Evolutionary conservation across 2,329 filamentous ascomycete genomes (phyloP).

Genomic region (Blumeriella jaapii): DNA sequence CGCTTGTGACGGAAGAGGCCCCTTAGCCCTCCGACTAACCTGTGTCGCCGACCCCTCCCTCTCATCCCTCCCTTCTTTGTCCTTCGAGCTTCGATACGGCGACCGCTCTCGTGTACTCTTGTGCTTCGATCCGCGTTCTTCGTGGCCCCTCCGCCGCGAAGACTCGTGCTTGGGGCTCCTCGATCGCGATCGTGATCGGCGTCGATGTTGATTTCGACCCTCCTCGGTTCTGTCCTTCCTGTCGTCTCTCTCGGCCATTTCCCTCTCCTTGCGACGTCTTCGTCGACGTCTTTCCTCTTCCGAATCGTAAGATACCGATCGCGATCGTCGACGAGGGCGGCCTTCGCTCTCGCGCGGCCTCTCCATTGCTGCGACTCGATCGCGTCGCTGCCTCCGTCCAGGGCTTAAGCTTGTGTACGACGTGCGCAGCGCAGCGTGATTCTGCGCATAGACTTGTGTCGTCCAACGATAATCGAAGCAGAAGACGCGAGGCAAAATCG

Average conservation of each 20-base stretch:
- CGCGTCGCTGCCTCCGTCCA: background rate
- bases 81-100: conserved; percentile 14
- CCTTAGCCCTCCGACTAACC: conserved; percentile 25
- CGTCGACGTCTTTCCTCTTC: conserved; percentile 22
- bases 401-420: too few relatives aligned
- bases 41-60: conserved; percentile 17
- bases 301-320: conserved; percentile 21
- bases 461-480: too few relatives aligned
- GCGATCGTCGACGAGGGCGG: conserved; percentile 14
- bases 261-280: conserved; percentile 18
- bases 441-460: too few relatives aligned
- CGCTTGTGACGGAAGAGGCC: conserved; percentile 48
- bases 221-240: conserved; percentile 5
- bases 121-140: conserved; percentile 19
- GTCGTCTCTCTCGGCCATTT: conserved; percentile 3
- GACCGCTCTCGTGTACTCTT: conserved; percentile 20
- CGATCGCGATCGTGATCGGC: conserved; percentile 22
- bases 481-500: too few relatives aligned
- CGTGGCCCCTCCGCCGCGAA: conserved; percentile 12
- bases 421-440: too few relatives aligned
- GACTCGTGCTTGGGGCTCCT: conserved; percentile 20
- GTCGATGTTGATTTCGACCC: conserved; percentile 12
- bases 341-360: conserved; percentile 11
- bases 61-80: conserved; percentile 11
- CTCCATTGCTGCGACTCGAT: conserved; percentile 1